Evolutionary conservation across 2,329 filamentous ascomycete genomes (phyloP).

Genomic region (Fusarium sp.): DNA sequence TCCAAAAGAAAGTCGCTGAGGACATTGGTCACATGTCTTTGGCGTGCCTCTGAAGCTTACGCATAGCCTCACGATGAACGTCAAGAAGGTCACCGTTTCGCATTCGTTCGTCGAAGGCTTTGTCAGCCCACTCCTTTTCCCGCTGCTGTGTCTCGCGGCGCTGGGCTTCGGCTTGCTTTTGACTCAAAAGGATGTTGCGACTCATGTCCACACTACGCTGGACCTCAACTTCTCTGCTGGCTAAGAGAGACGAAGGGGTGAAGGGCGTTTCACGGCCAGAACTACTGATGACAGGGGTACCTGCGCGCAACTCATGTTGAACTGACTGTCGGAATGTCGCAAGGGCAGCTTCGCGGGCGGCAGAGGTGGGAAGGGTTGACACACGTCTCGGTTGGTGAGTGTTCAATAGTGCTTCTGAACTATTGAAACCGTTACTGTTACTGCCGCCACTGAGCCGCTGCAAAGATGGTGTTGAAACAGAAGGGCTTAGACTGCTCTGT

Average conservation of each 20-base stretch:
- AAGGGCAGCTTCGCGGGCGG: slow-evolving; percentile 66
- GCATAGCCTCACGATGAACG: slow-evolving; percentile 80
- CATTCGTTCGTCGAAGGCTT: slow-evolving; percentile 78
- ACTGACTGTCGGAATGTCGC: slow-evolving; percentile 74
- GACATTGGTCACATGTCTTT: slow-evolving; percentile 42
- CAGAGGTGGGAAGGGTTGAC: slow-evolving; percentile 53
- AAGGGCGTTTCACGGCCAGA: slow-evolving; percentile 53
- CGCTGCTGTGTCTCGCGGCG: slow-evolving; percentile 66
- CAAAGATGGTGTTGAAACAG: slow-evolving; percentile 39
- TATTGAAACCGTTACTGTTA: slow-evolving; percentile 44
- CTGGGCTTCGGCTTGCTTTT: slow-evolving; percentile 70
- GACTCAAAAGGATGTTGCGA: slow-evolving; percentile 65
- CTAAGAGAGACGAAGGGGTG: slow-evolving; percentile 46
- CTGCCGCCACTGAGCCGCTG: slow-evolving; percentile 39
- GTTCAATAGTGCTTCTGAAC: slow-evolving; percentile 54
- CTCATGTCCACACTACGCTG: slow-evolving; percentile 63
- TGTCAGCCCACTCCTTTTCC: slow-evolving; percentile 67
- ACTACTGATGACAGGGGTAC: slow-evolving; percentile 47
- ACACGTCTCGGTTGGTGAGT: slow-evolving; percentile 64
- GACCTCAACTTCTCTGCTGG: slow-evolving; percentile 52
- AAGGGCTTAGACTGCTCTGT: slow-evolving; percentile 55
- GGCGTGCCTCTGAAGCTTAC: slow-evolving; percentile 73
- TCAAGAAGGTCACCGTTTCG: slow-evolving; percentile 77
- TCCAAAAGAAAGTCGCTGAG: not conserved
- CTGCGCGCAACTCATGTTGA: slow-evolving; percentile 66